These are phyloP conservation scores for Raphanus hybrid DNA, from an alignment of 441 rosid genomes.

Conservation along the genomic window DNA sequence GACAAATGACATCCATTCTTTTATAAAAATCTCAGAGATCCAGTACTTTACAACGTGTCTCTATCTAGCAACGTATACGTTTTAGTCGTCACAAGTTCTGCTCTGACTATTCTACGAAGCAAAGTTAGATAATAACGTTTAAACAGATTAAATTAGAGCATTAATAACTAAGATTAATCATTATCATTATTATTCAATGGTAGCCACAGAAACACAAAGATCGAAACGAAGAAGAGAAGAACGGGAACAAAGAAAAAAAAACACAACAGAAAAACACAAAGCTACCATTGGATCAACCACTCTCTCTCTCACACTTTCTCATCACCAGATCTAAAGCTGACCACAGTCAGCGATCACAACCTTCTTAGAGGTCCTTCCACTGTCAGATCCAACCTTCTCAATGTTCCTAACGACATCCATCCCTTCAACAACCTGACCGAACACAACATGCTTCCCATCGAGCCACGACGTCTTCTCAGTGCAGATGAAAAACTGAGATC, in stretches of 20 bases:
- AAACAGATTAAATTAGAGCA: not conserved
- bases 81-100: too few species aligned
- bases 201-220: slow-evolving; percentile 17
- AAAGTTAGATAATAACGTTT: not conserved
- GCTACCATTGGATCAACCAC: slow-evolving; percentile 33
- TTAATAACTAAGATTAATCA: slow-evolving; percentile 3
- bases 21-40: not conserved
- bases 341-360: slow-evolving; percentile 10
- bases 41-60: not conserved
- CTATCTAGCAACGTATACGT: not conserved
- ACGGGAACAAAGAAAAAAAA: not conserved
- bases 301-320: not conserved
- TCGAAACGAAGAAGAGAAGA: not conserved
- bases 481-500: slow-evolving; percentile 3
- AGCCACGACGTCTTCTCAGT: slow-evolving; percentile 3
- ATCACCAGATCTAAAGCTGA: not conserved
- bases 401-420: slow-evolving; percentile 4
- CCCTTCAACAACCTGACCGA: slow-evolving; percentile 1
- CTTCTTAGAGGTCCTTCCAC: not conserved
- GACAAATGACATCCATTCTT: too few species aligned
- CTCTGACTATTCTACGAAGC: not conserved
- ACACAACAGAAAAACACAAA: slow-evolving; percentile 17
- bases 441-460: not conserved
- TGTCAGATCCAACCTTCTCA: slow-evolving; percentile 7
- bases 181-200: slow-evolving; percentile 38